phyloP scores from a whole-genome alignment of 1,139 yeast species.

The Geotrichum citri-aurantii region DNA sequence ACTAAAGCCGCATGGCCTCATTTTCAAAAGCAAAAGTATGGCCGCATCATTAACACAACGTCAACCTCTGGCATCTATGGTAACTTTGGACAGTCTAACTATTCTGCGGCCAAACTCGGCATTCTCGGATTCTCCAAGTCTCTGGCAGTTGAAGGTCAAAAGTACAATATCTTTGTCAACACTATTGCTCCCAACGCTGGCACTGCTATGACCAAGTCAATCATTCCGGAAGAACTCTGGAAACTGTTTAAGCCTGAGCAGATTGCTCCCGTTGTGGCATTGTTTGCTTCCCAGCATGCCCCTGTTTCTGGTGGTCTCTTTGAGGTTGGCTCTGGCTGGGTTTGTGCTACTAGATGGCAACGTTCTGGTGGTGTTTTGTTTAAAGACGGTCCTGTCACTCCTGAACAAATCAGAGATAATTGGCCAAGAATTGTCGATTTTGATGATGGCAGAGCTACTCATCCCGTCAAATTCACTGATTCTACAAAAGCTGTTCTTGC shows the following conservation, averaged over 20 bases:
- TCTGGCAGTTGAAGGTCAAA: slow-evolving; percentile 85
- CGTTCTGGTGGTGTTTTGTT: slow-evolving; percentile 81
- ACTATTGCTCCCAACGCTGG: slow-evolving; percentile 96
- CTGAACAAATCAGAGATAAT: slow-evolving; percentile 67
- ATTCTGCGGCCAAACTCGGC: slow-evolving; percentile 89
- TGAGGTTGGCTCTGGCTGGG: slow-evolving; percentile 89
- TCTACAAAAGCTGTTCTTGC: slow-evolving; percentile 60
- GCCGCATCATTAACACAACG: slow-evolving; percentile 81
- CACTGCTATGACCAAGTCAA: slow-evolving; percentile 90
- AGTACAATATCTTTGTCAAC: slow-evolving; percentile 67
- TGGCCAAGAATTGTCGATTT: slow-evolving; percentile 66
- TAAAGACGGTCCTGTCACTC: slow-evolving; percentile 44
- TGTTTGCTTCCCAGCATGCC: slow-evolving; percentile 67
- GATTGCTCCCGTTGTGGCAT: slow-evolving; percentile 85
- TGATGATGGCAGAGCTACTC: slow-evolving; percentile 46
- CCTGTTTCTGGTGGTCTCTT: slow-evolving; percentile 62
- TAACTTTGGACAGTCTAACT: slow-evolving; percentile 95
- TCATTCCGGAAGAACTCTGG: slow-evolving; percentile 71
- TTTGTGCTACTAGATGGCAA: slow-evolving; percentile 93
- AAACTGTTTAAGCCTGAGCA: slow-evolving; percentile 82
- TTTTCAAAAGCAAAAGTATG: slow-evolving; percentile 69
- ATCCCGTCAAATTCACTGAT: slow-evolving; percentile 66
- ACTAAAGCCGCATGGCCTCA: slow-evolving; percentile 93
- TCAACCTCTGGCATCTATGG: slow-evolving; percentile 97
- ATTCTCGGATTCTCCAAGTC: slow-evolving; percentile 81